Conservation (phyloP, 129 eudicot genomes). For the Arctium lappa region DNA sequence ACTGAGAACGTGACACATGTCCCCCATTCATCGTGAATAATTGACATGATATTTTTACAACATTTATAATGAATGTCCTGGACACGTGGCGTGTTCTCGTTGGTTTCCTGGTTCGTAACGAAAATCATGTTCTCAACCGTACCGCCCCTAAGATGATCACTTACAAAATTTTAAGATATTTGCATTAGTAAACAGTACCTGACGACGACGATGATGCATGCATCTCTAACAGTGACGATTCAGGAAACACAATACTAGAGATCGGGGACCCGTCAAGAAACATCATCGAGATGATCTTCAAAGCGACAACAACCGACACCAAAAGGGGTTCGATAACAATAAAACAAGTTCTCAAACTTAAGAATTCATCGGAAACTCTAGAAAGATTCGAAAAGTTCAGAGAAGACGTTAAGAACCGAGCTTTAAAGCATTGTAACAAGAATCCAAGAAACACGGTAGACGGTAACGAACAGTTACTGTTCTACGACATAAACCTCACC, state of each 20-base stretch:
- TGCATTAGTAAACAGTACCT: not conserved
- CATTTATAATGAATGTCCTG: no score
- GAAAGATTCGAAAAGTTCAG: conserved; percentile 48
- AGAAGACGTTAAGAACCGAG: conserved; percentile 39
- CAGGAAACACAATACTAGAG: conserved; percentile 30
- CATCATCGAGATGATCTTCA: conserved; percentile 45
- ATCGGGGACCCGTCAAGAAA: conserved; percentile 49
- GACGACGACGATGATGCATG: not conserved
- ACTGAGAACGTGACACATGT: no score
- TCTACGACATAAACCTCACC: no score
- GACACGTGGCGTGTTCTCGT: no score
- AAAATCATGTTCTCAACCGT: no score
- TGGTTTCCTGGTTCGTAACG: no score
- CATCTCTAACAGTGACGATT: not conserved
- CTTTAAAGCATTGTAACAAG: conserved; percentile 23
- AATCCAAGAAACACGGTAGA: conserved; percentile 26
- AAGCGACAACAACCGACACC: conserved; percentile 23
- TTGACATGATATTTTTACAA: no score
- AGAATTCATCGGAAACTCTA: conserved; percentile 33
- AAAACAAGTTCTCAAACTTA: conserved; percentile 35
- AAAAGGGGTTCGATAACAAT: conserved; percentile 25
- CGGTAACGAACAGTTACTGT: no score
- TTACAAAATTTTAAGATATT: not conserved
- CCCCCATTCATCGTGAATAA: no score
- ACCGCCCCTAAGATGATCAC: no score